Evolutionary conservation across 1,284 basidiomycete species (phyloP).

Genomic region (Microbotryum scabiosae): DNA sequence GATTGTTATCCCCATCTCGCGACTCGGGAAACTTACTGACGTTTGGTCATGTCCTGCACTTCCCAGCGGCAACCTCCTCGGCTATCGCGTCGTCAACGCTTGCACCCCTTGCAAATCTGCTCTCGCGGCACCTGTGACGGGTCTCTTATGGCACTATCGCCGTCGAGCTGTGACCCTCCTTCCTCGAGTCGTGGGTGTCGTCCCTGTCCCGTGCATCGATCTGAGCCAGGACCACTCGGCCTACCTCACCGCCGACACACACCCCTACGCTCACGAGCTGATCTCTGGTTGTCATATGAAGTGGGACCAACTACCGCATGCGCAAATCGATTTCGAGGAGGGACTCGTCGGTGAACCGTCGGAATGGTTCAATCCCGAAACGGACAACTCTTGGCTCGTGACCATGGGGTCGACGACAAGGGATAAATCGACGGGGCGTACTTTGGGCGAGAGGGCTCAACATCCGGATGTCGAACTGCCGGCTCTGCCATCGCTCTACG

Average conservation of each 20-base stretch:
- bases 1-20: neutral
- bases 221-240: neutral
- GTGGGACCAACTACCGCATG: neutral
- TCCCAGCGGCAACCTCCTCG: conserved; percentile 22
- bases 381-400: conserved; percentile 25
- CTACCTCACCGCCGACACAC: neutral
- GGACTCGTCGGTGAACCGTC: conserved; percentile 10
- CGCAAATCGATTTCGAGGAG: conserved; percentile 11
- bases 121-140: neutral
- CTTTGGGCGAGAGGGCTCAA: no score
- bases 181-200: neutral
- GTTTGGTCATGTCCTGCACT: no score
- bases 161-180: neutral
- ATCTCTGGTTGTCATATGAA: neutral
- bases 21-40: neutral
- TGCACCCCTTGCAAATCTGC: conserved; percentile 14
- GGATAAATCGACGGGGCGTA: no score
- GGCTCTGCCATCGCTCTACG: no score
- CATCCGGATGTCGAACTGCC: no score
- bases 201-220: neutral
- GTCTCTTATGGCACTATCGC: conserved; percentile 4
- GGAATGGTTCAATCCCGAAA: conserved; percentile 11
- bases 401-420: no score
- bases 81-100: conserved; percentile 19
- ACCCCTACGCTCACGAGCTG: neutral